Conservation (phyloP, 2,329 filamentous ascomycete genomes). For the Aspergillus japonicus region DNA sequence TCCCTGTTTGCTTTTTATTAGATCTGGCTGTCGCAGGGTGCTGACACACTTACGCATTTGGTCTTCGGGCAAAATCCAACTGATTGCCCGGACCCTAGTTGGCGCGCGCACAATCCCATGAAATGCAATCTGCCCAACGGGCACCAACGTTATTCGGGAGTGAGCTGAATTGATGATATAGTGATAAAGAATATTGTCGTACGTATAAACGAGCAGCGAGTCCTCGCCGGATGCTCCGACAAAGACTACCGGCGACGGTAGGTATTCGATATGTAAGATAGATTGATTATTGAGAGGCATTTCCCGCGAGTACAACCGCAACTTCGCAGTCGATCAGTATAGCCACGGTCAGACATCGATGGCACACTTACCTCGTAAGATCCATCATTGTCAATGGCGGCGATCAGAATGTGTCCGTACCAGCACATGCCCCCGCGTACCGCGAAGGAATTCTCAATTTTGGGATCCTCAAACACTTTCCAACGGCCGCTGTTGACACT, state of each 20-base stretch:
- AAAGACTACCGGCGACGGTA: slow-evolving; percentile 84
- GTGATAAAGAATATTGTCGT: slow-evolving; percentile 93
- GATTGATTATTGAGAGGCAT: slow-evolving; percentile 70
- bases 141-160: slow-evolving; percentile 73
- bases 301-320: slow-evolving; percentile 92
- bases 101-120: slow-evolving; percentile 94
- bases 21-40: slow-evolving; percentile 5
- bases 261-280: slow-evolving; percentile 71
- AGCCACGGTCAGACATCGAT: not conserved
- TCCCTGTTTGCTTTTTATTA: slow-evolving; percentile 45
- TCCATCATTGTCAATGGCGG: slow-evolving; percentile 81
- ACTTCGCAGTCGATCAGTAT: slow-evolving; percentile 36
- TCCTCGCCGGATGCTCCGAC: slow-evolving; percentile 88
- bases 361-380: slow-evolving; percentile 63
- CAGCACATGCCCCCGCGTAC: slow-evolving; percentile 97
- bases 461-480: slow-evolving; percentile 85
- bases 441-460: slow-evolving; percentile 83
- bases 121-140: slow-evolving; percentile 97
- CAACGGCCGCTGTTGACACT: slow-evolving; percentile 91
- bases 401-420: slow-evolving; percentile 93
- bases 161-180: slow-evolving; percentile 77
- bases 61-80: slow-evolving; percentile 90
- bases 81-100: slow-evolving; percentile 85
- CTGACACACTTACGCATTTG: slow-evolving; percentile 63
- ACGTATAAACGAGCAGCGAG: slow-evolving; percentile 92